Base-by-base conservation (phyloP, 2,329 filamentous ascomycete genomes). In the Trichoderma brevicompactum region DNA sequence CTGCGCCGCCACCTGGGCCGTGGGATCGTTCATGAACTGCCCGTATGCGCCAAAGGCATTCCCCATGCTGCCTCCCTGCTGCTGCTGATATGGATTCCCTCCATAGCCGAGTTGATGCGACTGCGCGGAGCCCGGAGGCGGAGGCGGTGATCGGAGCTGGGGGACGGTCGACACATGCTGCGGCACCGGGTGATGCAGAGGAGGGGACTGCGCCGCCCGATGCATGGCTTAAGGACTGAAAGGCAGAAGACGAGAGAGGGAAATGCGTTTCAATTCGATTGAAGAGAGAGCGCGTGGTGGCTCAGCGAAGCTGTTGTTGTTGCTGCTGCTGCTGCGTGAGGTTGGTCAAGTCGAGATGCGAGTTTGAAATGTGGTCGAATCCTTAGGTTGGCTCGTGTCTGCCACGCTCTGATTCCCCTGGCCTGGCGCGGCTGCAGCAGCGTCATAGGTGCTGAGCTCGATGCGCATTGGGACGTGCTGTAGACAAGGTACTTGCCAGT, bases 101-200 rank as follows among this genome's bases (percentile, higher is more conserved):
- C 90, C 84, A 53, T 80, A 89, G 70, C 85, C 83, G 68, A 83
- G 82, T 68, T 85, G 84, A 71, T 88, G 86, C 41, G 87, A 85
- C 74, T 91, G 89, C 65, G 89, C 88, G 70, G 88, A 89, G 65
- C 85, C 85, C 43, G 88, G 86, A 59, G 92, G 94, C 68, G 92
- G 91, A 66, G 92, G 94, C 67, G 95, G 95, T 66, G 95, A 98
- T 78, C 96, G 89, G 77, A 99, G 88, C 81, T 98, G 95, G 50
- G 95, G 95, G 56, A 99, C 95, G 66, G 94, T 96, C 75, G 95
- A 98, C 74, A 98, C 94, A 84, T 99, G 95, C 79, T 99, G 95
- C 68, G 95, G 95, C 66, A 98, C 93, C 66, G 95, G 95, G 77
- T 98, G 95, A 79, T 98, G 95, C 72, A 98, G 88, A 70, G 94